Base-by-base conservation (phyloP, 2,329 filamentous ascomycete genomes). In the Fusarium sp. region DNA sequence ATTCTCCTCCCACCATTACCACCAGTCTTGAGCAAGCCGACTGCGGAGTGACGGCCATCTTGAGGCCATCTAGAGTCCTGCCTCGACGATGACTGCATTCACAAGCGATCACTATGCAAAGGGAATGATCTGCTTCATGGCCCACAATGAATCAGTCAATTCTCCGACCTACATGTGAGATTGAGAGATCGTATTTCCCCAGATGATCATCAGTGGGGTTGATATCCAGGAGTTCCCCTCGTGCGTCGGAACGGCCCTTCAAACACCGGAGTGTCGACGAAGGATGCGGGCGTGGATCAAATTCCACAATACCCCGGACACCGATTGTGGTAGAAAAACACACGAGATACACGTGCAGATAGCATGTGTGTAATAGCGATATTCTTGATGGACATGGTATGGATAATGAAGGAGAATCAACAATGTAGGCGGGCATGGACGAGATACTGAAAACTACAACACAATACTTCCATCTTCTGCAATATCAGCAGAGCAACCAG, bases 201-300 rank as follows among this genome's bases (percentile, higher is more conserved):
- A 45, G 67, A 62, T n/a, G 42, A 52, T 54, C n/a, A 55, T 53
- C 55, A 34, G 67, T 59, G 67, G 64, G 53, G 67, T 40, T 58
- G 39, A 51, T 50, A 45, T 54, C 33, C 44, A 68, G 33, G 67
- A 65, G 57, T 67, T 70, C 51, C 46, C 62, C 43, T 38, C 46
- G 21, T 58, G 24, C 45, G 6, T 65, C 59, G 67, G 68, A 59
- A 57, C 64, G 56, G 61, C 38, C 67, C 59, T 65, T 39, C 44
- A 65, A 68, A 59, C 56, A 50, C 64, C 42, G 45, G 44, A 47
- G 46, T 63, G 11, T 26, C 31, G 15, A 53, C 24, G 33, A 47
- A 49, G 40, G 45, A 63, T 24, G 34, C 28, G 47, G 53, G 28
- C 43, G 21, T 42, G 43, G 50, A 31, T 17, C 31, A 36, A 42